Base-by-base conservation (phyloP, 306 rosid genomes). In the Biancaea sappan region DNA sequence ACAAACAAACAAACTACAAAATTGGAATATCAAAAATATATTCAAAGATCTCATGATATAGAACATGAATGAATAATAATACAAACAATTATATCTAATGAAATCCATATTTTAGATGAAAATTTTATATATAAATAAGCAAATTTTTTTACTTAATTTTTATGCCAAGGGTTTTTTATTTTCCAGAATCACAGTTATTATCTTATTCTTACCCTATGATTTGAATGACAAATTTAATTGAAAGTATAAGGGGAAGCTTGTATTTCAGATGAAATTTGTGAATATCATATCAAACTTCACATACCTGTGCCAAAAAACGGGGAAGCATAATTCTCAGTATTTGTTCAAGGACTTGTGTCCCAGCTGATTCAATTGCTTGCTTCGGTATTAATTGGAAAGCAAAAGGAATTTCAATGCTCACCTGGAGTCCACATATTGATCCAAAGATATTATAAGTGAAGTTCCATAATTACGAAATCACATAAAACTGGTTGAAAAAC, bases 331-430 rank as follows among this genome's bases (percentile, higher is more conserved):
- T 64, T 86, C 81, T 88, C 57, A 94, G 86, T 78, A 91, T 79
- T 74, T 91, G 98, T 74, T 91, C 93, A 47, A 94, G 98, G 82
- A 94, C 95, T 90, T 91, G 97, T 48, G 97, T 44, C 40, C 98
- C 98, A 64, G 97, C 87, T 46, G 97, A 91, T 76, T 94, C 98
- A 68, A 94, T 83, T 61, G 96, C 93, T 83, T 85, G 85, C 79
- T 80, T 90, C 5, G 98, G 98, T 82, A 91, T 85, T 73, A 82
- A 83, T 67, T 76, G 85, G 81, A 94, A 94, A 50, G 92, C 87
- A 41, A 84, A 90, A 56, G 96, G 98, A 81, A 94, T 72, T 26
- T 94, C 96, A 77, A 91, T 92, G 81, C 87, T 83, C 22, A 91
- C 97, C 98, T 94, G 84, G 72, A 76, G 59, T 77, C 64, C 54